Conservation (phyloP, 116 monocot species). For the Dioscorea cayenensis region DNA sequence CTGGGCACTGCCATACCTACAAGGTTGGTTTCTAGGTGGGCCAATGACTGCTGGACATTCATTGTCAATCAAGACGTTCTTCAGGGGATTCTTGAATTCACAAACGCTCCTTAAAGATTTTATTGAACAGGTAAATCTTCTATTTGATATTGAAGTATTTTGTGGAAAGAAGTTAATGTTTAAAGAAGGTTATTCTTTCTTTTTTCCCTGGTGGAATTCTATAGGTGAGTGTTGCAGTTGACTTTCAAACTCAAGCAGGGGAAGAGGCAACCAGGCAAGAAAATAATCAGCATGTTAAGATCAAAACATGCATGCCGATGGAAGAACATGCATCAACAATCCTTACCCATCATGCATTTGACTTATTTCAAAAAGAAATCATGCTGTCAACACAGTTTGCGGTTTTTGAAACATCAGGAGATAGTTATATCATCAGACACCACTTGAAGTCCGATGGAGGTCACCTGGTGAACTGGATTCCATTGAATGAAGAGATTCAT, state of each 20-base stretch:
- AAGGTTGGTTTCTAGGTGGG: slow-evolving; percentile 63
- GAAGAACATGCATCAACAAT: slow-evolving; percentile 71
- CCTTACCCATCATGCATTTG: slow-evolving; percentile 60
- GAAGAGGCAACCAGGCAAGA: slow-evolving; percentile 60
- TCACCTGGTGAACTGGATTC: slow-evolving; percentile 38
- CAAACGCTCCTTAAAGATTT: slow-evolving; percentile 74
- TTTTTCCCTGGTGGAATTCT: neutral
- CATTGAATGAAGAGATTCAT: slow-evolving; percentile 40
- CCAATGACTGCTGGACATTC: slow-evolving; percentile 25
- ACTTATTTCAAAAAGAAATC: slow-evolving; percentile 67
- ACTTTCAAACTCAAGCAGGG: slow-evolving; percentile 66
- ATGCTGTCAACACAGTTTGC: slow-evolving; percentile 59
- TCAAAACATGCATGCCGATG: slow-evolving; percentile 77
- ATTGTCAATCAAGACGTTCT: slow-evolving; percentile 47
- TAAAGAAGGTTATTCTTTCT: neutral
- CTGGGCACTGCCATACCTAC: slow-evolving; percentile 63
- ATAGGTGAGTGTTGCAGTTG: slow-evolving; percentile 68
- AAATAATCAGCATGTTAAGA: slow-evolving; percentile 38
- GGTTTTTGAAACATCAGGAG: slow-evolving; percentile 48
- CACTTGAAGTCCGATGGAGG: slow-evolving; percentile 46
- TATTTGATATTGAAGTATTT: neutral
- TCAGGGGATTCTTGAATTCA: slow-evolving; percentile 63
- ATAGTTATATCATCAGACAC: slow-evolving; percentile 53
- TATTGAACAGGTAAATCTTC: slow-evolving; percentile 50
- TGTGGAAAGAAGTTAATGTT: neutral